Evolutionary conservation across 1,284 basidiomycete genomes (phyloP), one percentile per base, ranked within the genome.

Genomic region (Bothia castanella): DNA sequence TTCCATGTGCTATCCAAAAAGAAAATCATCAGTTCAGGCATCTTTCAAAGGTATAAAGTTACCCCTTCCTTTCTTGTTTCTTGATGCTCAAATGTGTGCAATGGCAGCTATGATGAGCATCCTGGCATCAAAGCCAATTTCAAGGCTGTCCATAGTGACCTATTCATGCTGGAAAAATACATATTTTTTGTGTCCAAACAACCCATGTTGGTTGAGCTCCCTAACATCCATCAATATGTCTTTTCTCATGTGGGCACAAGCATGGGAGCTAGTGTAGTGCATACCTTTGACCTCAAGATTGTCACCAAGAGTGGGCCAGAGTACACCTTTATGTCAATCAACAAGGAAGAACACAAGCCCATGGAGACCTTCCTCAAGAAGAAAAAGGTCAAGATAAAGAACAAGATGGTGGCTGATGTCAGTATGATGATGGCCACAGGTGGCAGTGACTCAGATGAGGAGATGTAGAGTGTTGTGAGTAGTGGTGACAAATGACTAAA

Each of bases 141-240:
- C 63, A 99, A 99, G 73, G 97, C 97, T 38, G 83, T 91, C 14
- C 95, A 97, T 69, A 97, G 97, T 56, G 92, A 97, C 68, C 83
- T 99, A 23, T 99, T 97, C 79, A 85, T 98, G 74, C 85, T 99
- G 55, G 97, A 99, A 69, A 97, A 97, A 80, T 92, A 90, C 67
- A 79, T 99, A 44, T 92, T 99, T 72, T 99, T 98, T 75, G 94
- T 99, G 49, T 94, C 95, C 52, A 99, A 98, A 71, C 89, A 94
- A 63, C 95, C 97, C 1, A 86, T 88, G 34, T 86, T 97, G 61
- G 82, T 98, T 61, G 91, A 97, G 58, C 87, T 97, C 58, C 82
- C 84, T 50, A 93, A 98, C 63, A 89, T 98, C 52, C 87, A 94
- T 61, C 88, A 91, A 70, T 89, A 92, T 54, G 80, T 93, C 45